A percentile compares a stretch with the other conserved stretches of the same genome.
Conservation (phyloP, 441 rosid genomes). For the Mallotus japonicus region DNA sequence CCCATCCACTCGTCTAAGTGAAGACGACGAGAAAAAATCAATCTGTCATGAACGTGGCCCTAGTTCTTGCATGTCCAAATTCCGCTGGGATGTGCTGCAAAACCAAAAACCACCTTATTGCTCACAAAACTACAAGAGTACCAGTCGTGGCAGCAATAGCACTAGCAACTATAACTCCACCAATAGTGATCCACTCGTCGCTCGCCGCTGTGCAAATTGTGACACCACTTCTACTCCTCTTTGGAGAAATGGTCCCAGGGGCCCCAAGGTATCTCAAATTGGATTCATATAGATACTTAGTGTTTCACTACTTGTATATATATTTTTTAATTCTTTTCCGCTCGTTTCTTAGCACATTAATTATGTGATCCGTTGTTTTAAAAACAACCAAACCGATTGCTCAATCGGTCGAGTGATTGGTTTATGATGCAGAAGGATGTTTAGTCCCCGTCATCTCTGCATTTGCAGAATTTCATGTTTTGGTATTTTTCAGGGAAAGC, state of each 20-base stretch:
- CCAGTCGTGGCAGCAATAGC: constrained; percentile 32
- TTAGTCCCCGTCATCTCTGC: too few species aligned
- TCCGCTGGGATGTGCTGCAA: constrained; percentile 55
- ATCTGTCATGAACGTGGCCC: constrained; percentile 46
- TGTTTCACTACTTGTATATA: too few species aligned
- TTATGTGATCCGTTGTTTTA: too few species aligned
- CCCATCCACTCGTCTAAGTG: constrained; percentile 75
- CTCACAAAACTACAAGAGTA: constrained; percentile 32
- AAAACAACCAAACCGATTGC: too few species aligned
- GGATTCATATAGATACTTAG: neutral
- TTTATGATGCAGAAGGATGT: too few species aligned
- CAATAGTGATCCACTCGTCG: constrained; percentile 49
- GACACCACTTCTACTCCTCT: constrained; percentile 98
- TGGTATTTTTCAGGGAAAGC: too few species aligned
- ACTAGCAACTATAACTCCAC: constrained; percentile 21
- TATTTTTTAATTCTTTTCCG: too few species aligned
- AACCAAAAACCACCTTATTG: constrained; percentile 32
- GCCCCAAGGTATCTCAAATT: constrained; percentile 70
- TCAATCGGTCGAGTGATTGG: too few species aligned
- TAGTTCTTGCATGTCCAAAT: constrained; percentile 44
- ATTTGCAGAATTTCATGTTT: too few species aligned
- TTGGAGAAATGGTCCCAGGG: constrained; percentile 97
- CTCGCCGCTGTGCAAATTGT: constrained; percentile 97
- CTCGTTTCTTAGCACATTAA: too few species aligned
- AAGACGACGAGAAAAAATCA: constrained; percentile 50